These are phyloP conservation scores for Penicillium daleae DNA, from an alignment of 495 filamentous ascomycete species.

Conservation along the genomic window DNA sequence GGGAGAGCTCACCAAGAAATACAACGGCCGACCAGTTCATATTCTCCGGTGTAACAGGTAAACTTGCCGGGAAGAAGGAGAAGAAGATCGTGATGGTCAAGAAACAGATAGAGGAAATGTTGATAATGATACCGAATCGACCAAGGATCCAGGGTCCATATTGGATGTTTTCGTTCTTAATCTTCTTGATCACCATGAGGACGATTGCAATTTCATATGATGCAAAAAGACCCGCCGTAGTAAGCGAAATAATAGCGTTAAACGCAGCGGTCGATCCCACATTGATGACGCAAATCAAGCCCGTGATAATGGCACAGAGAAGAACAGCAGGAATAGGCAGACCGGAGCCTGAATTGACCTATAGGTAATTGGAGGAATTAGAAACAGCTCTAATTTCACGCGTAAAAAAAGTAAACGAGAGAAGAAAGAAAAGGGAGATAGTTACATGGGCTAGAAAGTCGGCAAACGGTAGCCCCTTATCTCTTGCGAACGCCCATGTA, in stretches of 20 bases:
- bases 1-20: slow-evolving; percentile 33
- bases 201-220: slow-evolving; percentile 48
- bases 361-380: not conserved
- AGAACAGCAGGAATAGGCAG: slow-evolving; percentile 28
- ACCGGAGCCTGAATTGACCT: slow-evolving; percentile 2
- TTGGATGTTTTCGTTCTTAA: slow-evolving; percentile 14
- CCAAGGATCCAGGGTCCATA: slow-evolving; percentile 23
- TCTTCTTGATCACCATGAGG: slow-evolving; percentile 32
- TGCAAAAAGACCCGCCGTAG: slow-evolving; percentile 41
- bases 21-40: slow-evolving; percentile 53
- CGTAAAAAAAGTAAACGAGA: not conserved
- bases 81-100: slow-evolving; percentile 37
- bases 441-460: not conserved
- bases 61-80: slow-evolving; percentile 43
- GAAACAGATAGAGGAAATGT: slow-evolving; percentile 39
- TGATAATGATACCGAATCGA: slow-evolving; percentile 30
- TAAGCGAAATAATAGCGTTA: slow-evolving; percentile 56
- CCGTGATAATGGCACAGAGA: slow-evolving; percentile 25
- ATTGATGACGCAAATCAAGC: slow-evolving; percentile 51
- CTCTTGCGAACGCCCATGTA: slow-evolving; percentile 52
- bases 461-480: slow-evolving; percentile 49
- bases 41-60: slow-evolving; percentile 35
- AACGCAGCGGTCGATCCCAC: slow-evolving; percentile 59
- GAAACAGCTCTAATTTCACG: not conserved
- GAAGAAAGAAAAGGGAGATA: not conserved